A percentile compares a stretch with the other conserved stretches of the same genome.
These are phyloP conservation scores for Trebouxiophyceae sp. DNA, from an alignment of 163 green algal species.

Conservation along the genomic window DNA sequence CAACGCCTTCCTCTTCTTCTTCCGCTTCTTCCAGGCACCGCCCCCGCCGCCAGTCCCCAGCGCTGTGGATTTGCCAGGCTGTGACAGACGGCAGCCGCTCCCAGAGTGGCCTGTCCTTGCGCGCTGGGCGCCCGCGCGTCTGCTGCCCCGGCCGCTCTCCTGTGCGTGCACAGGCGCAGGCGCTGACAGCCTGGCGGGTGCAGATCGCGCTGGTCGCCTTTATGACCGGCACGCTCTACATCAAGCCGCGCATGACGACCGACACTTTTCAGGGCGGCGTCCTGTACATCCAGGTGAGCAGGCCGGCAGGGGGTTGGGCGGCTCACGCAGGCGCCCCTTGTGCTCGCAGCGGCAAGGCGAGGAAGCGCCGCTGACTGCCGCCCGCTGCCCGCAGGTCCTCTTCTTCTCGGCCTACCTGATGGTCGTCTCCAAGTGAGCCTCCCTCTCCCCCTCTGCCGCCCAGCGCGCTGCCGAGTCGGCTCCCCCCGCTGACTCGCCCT, in stretches of 20 bases:
- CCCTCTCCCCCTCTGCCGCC: neutral
- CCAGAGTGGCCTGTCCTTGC: no score
- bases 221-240: conserved; percentile 40
- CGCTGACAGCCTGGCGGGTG: neutral
- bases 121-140: no score
- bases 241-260: conserved; percentile 23
- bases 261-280: neutral
- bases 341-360: no score
- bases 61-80: no score
- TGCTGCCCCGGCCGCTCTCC: no score
- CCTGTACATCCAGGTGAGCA: no score
- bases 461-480: neutral
- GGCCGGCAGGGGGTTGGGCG: no score
- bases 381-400: neutral
- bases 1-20: conserved; percentile 31
- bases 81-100: no score
- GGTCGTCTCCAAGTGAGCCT: no score
- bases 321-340: no score
- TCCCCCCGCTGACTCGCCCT: neutral
- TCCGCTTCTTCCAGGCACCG: conserved; percentile 35
- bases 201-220: neutral
- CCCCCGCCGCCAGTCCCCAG: no score
- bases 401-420: neutral
- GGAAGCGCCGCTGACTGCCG: no score
- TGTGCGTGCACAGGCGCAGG: neutral